A percentile compares a stretch with the other conserved stretches of the same genome.
Conservation (phyloP, 2,329 filamentous ascomycete species). For the Cryphonectria japonica region DNA sequence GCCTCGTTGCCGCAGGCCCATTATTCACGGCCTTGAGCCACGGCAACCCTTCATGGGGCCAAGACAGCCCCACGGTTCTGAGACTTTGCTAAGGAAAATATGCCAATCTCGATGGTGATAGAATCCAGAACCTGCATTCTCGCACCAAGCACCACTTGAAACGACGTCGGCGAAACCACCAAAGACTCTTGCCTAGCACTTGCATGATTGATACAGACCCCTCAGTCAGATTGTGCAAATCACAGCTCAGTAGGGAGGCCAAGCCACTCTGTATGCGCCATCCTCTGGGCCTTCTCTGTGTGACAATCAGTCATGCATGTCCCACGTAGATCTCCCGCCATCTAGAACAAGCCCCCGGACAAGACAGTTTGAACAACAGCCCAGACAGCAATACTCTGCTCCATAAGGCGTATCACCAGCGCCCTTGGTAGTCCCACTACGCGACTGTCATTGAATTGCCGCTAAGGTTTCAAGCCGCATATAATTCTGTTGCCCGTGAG, state of each 20-base stretch:
- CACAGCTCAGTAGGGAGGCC: not conserved
- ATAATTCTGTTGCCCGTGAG: not conserved
- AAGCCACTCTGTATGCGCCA: not conserved
- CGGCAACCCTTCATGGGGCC: not conserved
- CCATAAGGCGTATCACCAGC: not conserved
- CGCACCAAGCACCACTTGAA: not conserved
- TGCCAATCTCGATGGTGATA: not conserved
- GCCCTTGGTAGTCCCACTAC: not conserved
- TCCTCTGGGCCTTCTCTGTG: not conserved
- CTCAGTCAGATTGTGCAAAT: not conserved
- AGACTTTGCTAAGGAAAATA: not conserved
- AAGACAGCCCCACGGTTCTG: not conserved
- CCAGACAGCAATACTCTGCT: not conserved
- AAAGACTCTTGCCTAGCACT: not conserved
- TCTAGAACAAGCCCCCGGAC: not conserved
- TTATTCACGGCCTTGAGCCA: not conserved
- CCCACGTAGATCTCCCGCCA: not conserved
- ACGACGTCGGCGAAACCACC: not conserved
- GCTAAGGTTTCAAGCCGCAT: not conserved
- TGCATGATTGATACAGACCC: not conserved
- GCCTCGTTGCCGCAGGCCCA: not conserved
- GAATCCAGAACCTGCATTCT: not conserved
- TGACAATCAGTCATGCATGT: not conserved
- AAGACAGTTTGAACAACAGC: not conserved
- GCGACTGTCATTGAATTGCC: not conserved